phyloP scores from a whole-genome alignment of 2,329 filamentous ascomycete species.

The Myriosclerotinia scirpicola region DNA sequence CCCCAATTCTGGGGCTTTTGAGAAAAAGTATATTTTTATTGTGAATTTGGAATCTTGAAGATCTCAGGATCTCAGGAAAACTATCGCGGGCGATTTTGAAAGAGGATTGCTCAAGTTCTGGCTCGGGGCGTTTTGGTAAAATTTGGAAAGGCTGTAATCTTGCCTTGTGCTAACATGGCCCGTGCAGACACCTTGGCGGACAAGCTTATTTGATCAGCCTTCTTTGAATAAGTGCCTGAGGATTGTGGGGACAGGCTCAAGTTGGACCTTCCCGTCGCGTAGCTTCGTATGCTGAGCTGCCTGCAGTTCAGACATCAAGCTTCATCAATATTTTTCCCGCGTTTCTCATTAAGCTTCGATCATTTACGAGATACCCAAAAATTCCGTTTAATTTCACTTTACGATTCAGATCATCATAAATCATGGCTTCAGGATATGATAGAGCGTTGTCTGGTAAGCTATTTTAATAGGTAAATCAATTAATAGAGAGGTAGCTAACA shows the following conservation, averaged over 20 bases:
- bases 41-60: background rate
- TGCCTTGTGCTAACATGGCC: background rate
- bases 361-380: conserved; percentile 25
- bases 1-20: background rate
- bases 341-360: conserved; percentile 24
- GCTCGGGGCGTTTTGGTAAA: background rate
- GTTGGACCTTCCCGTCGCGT: conserved; percentile 26
- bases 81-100: background rate
- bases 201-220: conserved; percentile 17
- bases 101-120: no score
- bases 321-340: conserved; percentile 25
- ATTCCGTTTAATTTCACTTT: conserved; percentile 23
- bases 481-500: conserved; percentile 47
- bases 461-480: conserved; percentile 31
- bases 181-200: conserved; percentile 1
- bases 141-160: background rate
- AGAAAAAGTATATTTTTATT: background rate
- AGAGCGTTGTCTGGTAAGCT: conserved; percentile 94
- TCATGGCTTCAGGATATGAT: conserved; percentile 94
- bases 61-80: background rate
- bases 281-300: conserved; percentile 38
- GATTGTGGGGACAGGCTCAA: background rate
- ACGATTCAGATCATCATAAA: conserved; percentile 38
- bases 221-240: conserved; percentile 19
- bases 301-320: conserved; percentile 30